These are phyloP conservation scores for Emergomyces africanus DNA, from an alignment of 2,329 filamentous ascomycete genomes.

Conservation along the genomic window DNA sequence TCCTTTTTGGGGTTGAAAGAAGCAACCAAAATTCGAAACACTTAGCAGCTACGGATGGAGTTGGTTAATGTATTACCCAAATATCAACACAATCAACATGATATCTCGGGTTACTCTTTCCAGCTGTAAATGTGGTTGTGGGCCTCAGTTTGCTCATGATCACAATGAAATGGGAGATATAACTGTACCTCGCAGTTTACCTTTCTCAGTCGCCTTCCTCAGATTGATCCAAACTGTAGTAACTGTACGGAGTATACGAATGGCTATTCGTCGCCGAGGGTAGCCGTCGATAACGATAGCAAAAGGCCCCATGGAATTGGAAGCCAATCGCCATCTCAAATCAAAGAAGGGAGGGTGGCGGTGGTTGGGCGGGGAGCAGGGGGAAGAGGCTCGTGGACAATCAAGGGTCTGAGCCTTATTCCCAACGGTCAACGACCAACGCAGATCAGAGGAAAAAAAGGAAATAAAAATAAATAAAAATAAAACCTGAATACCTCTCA, in stretches of 20 bases:
- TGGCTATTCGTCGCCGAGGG: neutral
- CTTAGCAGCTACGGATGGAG: too few relatives aligned
- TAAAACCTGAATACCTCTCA: neutral
- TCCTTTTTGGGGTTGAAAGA: too few relatives aligned
- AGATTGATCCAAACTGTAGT: neutral
- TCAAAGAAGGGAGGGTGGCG: too few relatives aligned
- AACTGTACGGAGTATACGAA: too few relatives aligned
- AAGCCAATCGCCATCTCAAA: neutral
- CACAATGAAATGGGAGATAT: neutral
- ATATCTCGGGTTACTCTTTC: neutral
- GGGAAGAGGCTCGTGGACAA: neutral
- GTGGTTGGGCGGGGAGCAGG: too few relatives aligned
- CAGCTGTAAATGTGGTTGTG: neutral
- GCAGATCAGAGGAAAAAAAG: neutral
- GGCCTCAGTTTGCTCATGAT: neutral
- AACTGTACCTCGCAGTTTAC: neutral
- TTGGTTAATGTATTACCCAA: neutral
- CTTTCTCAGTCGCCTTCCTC: too few relatives aligned
- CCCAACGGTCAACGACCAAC: neutral
- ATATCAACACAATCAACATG: neutral
- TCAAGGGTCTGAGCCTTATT: neutral
- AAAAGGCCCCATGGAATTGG: neutral
- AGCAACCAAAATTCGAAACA: too few relatives aligned
- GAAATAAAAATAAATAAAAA: neutral
- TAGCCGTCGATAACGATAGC: neutral